Base-by-base conservation (phyloP, 306 rosid genomes). In the Glycyrrhiza uralensis region DNA sequence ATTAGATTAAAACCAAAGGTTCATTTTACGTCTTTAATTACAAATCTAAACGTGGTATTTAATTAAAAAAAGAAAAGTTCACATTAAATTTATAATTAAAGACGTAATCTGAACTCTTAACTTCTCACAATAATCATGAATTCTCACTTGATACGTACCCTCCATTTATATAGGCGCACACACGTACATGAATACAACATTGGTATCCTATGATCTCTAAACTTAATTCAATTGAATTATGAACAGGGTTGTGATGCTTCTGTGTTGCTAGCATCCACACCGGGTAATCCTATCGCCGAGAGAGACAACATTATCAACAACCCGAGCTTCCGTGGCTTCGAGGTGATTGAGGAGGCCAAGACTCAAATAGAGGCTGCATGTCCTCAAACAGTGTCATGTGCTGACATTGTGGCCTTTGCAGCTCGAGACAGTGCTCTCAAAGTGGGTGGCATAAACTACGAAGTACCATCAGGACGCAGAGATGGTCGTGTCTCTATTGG, bases 241-340 rank as follows among this genome's bases (percentile, higher is more conserved):
- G n/a, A n/a, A 9, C 22, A 76, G 80, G 80, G 80, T 46, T 76
- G 80, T 46, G 80, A 76, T 41, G 80, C 62, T 20, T 76, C 75
- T 3, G 75, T 67, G 69, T 66, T 76, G 11, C 69, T 76, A 22
- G 51, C 57, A 14, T 67, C 80, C 17, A 67, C 44, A 6, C 63
- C 70, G 0, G 80, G 75, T 1, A 66, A 56, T 19, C 70, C 51
- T 13, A 4, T 13, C 1, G 56, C 75, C 1, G 80, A 76, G 23
- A 57, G 69, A 35, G 75, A 56, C 13, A 12, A 35, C 26, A 29
- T 29, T 0, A 14, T 41, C 20, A 76, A 76, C 80, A 76, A 76
- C 12, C 80, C 80, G 33, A 67, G 75, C 17, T 38, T 76, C 45
- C 75, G 30, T 1, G 80, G 80, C 2, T 76, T 76, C 9, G 76